Evolutionary conservation across 2,329 filamentous ascomycete species (phyloP).

Genomic region (Exserohilum rostratum): DNA sequence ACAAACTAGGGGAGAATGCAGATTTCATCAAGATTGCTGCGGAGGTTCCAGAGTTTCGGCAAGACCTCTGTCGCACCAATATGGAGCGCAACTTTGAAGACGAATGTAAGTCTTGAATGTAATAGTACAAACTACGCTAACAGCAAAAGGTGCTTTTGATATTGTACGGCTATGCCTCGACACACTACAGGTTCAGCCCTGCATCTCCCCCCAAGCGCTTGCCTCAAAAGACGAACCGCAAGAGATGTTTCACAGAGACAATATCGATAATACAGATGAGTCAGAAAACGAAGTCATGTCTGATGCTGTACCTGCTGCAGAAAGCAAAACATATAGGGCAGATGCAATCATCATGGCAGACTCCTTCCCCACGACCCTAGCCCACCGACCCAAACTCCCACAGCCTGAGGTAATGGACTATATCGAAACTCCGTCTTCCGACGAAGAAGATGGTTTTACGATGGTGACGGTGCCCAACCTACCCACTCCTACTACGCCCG

Average conservation of each 20-base stretch:
- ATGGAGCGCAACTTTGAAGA: slow-evolving; percentile 48
- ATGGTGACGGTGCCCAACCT: slow-evolving; percentile 27
- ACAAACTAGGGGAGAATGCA: slow-evolving; percentile 43
- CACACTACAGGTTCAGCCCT: slow-evolving; percentile 9
- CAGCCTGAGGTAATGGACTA: not conserved
- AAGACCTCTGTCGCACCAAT: slow-evolving; percentile 49
- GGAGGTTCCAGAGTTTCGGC: slow-evolving; percentile 48
- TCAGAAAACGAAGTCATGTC: not conserved
- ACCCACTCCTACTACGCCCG: not conserved
- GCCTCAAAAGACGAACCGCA: slow-evolving; percentile 16
- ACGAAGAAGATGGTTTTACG: slow-evolving; percentile 33
- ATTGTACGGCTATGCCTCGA: slow-evolving; percentile 22
- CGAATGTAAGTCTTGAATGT: slow-evolving; percentile 43
- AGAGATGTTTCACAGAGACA: slow-evolving; percentile 12
- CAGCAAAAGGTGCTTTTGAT: slow-evolving; percentile 15
- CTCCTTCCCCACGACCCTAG: slow-evolving; percentile 15
- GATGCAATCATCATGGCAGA: slow-evolving; percentile 2
- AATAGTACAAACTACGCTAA: slow-evolving; percentile 3
- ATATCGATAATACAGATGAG: not conserved
- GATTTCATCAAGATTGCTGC: slow-evolving; percentile 48
- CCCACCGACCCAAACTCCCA: slow-evolving; percentile 14
- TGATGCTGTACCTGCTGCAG: not conserved
- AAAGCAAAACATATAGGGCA: not conserved
- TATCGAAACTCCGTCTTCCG: slow-evolving; percentile 13
- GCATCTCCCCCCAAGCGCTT: slow-evolving; percentile 6